Conservation (phyloP, 345 rosid species). For the Sisymbrium altissimum region DNA sequence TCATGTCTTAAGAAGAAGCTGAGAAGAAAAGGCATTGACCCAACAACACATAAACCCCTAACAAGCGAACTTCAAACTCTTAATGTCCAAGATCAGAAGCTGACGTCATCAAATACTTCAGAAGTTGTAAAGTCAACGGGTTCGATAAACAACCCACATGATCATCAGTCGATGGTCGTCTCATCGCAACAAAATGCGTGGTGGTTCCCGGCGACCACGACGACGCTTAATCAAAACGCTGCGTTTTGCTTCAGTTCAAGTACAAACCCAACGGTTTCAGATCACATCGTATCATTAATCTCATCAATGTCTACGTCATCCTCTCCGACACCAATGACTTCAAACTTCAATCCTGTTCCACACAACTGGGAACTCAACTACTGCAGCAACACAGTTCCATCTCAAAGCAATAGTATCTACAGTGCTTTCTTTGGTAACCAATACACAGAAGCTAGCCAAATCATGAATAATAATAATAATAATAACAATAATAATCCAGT, state of each 20-base stretch:
- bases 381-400: conserved; percentile 28
- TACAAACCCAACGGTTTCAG: conserved; percentile 37
- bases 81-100: conserved; percentile 39
- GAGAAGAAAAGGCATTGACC: conserved; percentile 42
- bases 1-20: conserved; percentile 69
- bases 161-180: conserved; percentile 33
- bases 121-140: conserved; percentile 36
- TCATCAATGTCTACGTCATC: conserved; percentile 41
- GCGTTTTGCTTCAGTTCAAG: conserved; percentile 42
- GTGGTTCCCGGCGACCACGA: conserved; percentile 15
- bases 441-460: conserved; percentile 28
- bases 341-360: conserved; percentile 58
- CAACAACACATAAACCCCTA: conserved; percentile 37
- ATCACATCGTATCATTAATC: conserved; percentile 30
- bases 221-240: conserved; percentile 25
- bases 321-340: conserved; percentile 42
- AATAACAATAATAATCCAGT: neutral
- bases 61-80: conserved; percentile 46
- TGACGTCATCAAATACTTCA: conserved; percentile 13
- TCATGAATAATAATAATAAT: neutral
- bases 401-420: conserved; percentile 31
- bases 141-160: conserved; percentile 27
- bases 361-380: conserved; percentile 38
- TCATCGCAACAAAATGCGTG: conserved; percentile 26
- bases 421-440: conserved; percentile 31